A percentile compares a stretch with the other conserved stretches of the same genome.
phyloP scores from a whole-genome alignment of 1,139 yeast genomes.

The Pichia sp. region DNA sequence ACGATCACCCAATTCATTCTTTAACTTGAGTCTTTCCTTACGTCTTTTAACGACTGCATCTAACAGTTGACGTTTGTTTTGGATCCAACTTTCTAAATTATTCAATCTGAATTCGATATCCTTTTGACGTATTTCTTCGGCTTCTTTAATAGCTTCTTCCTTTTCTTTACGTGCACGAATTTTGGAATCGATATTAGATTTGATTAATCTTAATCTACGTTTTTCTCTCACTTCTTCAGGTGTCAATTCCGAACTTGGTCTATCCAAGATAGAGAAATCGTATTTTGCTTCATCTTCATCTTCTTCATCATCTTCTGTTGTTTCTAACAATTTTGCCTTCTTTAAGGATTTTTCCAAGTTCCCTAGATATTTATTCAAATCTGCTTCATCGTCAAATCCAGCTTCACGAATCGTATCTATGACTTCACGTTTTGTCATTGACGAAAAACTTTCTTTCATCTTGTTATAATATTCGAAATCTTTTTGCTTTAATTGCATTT shows the following conservation, averaged over 20 bases:
- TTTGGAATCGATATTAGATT: constrained; percentile 89
- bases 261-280: constrained; percentile 72
- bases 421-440: constrained; percentile 45
- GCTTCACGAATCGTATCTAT: constrained; percentile 58
- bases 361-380: constrained; percentile 65
- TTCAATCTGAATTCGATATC: constrained; percentile 77
- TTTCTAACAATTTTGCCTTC: constrained; percentile 63
- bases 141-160: constrained; percentile 51
- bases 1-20: constrained; percentile 81
- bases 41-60: constrained; percentile 53
- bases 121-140: constrained; percentile 51
- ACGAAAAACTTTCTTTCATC: constrained; percentile 52
- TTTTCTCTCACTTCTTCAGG: constrained; percentile 87
- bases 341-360: constrained; percentile 68
- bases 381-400: constrained; percentile 75
- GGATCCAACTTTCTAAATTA: constrained; percentile 80
- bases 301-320: constrained; percentile 51
- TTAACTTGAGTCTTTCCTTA: constrained; percentile 67
- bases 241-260: constrained; percentile 77
- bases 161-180: constrained; percentile 81
- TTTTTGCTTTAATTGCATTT: constrained; percentile 74
- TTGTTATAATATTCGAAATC: constrained; percentile 71
- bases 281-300: constrained; percentile 42
- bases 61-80: constrained; percentile 62
- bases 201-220: constrained; percentile 75